Base-by-base conservation (phyloP, 2,329 filamentous ascomycete species). In the Purpureocillium lavendulum region DNA sequence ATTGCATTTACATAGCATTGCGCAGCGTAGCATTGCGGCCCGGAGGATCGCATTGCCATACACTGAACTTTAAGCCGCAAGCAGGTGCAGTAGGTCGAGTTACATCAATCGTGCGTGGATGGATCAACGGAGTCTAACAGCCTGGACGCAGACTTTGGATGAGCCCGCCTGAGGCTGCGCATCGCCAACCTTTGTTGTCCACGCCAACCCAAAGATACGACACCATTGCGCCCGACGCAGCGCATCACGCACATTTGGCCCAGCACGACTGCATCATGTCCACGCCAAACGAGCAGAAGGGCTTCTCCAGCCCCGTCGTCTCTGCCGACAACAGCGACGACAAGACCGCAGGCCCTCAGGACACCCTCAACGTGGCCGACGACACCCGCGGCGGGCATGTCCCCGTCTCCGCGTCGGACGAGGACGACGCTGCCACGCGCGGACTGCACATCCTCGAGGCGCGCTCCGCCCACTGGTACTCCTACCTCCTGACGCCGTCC, bases 401-500 rank as follows among this genome's bases (percentile, higher is more conserved):
- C n/a, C n/a, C n/a, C n/a, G n/a, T n/a, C n/a, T n/a, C n/a, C n/a
- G n/a, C n/a, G n/a, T n/a, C 38, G 39, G 45, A 50, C 31, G 45
- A 46, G 32, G 65, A 62, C 40, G 64, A 62, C 40, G 29, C 11
- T 13, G 67, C 76, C 34, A 59, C 58, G 33, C 66, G 66, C 46
- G 77, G 71, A 29, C 66, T 82, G 36, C 65, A 73, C 41, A 62
- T 67, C 31, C 64, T 82, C 50, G 73, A 82, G 60, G 61, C 65
- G 40, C 64, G 62, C 49, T 68, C 69, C 24, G 66, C 68, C 33
- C 66, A 64, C 47, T 82, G 78, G 78, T 82, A 75, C 64, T 73
- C 82, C 33, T 97, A 92, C 65, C 70, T 97, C 46, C 74, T 72
- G 51, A 95, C 89, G 10, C 73, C 73, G 54, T 86, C 96, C 58